Conservation (phyloP, 345 rosid species). For the Populus simonii region DNA sequence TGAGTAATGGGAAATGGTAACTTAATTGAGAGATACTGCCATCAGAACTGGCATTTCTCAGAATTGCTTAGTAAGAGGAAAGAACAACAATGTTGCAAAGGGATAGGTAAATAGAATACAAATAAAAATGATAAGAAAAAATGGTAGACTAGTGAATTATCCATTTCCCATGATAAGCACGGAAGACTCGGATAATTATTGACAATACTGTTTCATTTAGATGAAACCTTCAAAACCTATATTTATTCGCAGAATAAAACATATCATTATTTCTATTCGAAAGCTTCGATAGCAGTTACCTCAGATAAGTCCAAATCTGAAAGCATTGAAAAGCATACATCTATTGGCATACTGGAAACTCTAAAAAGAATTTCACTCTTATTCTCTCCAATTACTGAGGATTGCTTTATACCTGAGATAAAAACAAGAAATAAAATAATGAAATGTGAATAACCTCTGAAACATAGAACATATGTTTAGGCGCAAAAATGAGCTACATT, state of each 20-base stretch:
- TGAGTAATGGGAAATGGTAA: background rate
- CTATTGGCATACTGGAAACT: slow-evolving; percentile 15
- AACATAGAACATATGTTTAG: background rate
- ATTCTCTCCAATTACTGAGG: background rate
- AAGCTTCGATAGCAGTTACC: background rate
- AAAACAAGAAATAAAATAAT: background rate
- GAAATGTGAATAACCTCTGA: background rate
- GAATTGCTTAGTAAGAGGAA: background rate
- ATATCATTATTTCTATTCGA: background rate
- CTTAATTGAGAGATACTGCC: background rate
- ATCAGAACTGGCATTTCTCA: background rate
- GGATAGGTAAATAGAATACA: background rate
- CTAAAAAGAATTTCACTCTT: slow-evolving; percentile 9
- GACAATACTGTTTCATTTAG: background rate
- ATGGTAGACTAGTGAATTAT: background rate
- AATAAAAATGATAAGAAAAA: background rate
- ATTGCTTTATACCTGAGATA: slow-evolving; percentile 8
- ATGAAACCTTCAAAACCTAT: background rate
- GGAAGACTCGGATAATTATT: background rate
- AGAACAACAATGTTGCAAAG: background rate
- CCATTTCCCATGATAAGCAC: background rate
- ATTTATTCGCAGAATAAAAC: background rate
- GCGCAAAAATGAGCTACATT: background rate
- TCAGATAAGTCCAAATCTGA: slow-evolving; percentile 21
- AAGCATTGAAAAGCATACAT: slow-evolving; percentile 17